Base-by-base conservation (phyloP, 306 rosid species). In the Quercus robur region DNA sequence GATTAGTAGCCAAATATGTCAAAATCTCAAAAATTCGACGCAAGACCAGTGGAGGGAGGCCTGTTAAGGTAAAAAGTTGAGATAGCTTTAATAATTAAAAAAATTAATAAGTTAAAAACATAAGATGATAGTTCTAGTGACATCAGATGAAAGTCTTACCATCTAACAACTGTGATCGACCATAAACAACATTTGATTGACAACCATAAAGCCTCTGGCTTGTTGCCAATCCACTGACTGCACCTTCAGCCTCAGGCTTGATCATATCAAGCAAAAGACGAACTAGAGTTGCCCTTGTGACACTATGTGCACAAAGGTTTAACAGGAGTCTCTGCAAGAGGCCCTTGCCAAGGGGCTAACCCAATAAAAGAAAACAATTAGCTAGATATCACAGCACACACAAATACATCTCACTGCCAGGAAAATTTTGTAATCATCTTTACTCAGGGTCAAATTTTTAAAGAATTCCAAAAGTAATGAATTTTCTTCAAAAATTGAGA, bases 291-390 rank as follows among this genome's bases (percentile, higher is more conserved):
- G 93, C 89, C 85, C 98, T 89, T 72, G 97, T 93, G 72, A 87
- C 85, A 76, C 98, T 93, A 78, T 96, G 97, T 6, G 97, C 97
- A 82, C 98, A 91, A 57, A 96, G 88, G 89, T 93, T 96, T 78
- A 93, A 85, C 77, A 96, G 78, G 71, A 96, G 99, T 82, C 99
- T 91, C 89, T 90, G 99, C 86, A 96, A 84, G 76, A 93, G 98
- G 77, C 99, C 99, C 88, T 90, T 96, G 74, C 97, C 98, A 86
- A 96, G 99, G 68, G 99, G 99, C 99, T 96, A 85, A 75, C 80
- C 86, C 76, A 54, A 81, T 19, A 77, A 78, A 49, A 33, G 71
- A 15, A 75, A 80, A 80, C 64, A 20, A 59, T 38, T 33, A 26
- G 58, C 20, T 73, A 70, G 56, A 81, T 26, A 73, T 84, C 70